Evolutionary conservation across 352 stramenopile species (phyloP).

Genomic region (Pythium pyrilobum): DNA sequence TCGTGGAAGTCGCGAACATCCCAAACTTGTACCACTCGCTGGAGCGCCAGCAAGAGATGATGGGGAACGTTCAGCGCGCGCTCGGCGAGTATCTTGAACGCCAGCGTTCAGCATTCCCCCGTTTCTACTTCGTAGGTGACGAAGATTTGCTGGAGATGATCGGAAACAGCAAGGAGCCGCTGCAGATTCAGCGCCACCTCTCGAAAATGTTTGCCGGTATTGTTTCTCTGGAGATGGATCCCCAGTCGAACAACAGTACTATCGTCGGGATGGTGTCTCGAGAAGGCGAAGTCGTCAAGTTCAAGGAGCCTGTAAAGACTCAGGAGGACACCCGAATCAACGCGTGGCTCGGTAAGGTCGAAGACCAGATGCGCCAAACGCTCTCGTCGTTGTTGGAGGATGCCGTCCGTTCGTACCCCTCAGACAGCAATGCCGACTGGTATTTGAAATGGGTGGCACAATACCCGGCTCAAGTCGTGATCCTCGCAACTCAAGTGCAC

Average conservation of each 20-base stretch:
- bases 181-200: slow-evolving; percentile 95
- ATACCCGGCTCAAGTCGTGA: slow-evolving; percentile 98
- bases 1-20: slow-evolving; percentile 92
- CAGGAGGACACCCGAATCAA: slow-evolving; percentile 90
- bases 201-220: slow-evolving; percentile 99
- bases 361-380: slow-evolving; percentile 96
- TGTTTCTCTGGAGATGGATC: slow-evolving; percentile 86
- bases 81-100: slow-evolving; percentile 99
- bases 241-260: slow-evolving; percentile 43
- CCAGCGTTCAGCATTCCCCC: slow-evolving; percentile 93
- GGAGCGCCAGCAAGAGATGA: slow-evolving; percentile 94
- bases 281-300: slow-evolving; percentile 97
- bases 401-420: slow-evolving; percentile 80
- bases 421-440: slow-evolving; percentile 66
- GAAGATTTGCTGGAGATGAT: slow-evolving; percentile 99
- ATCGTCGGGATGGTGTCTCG: slow-evolving; percentile 96
- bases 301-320: slow-evolving; percentile 92
- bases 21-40: slow-evolving; percentile 90
- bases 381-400: slow-evolving; percentile 94
- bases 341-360: slow-evolving; percentile 95
- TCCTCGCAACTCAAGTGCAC: slow-evolving; percentile 96
- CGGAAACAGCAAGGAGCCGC: slow-evolving; percentile 97
- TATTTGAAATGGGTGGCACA: slow-evolving; percentile 97
- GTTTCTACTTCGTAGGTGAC: slow-evolving; percentile 99
- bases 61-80: slow-evolving; percentile 99